phyloP scores from a whole-genome alignment of 495 filamentous ascomycete genomes.

The Hapsidospora chrysogenum region DNA sequence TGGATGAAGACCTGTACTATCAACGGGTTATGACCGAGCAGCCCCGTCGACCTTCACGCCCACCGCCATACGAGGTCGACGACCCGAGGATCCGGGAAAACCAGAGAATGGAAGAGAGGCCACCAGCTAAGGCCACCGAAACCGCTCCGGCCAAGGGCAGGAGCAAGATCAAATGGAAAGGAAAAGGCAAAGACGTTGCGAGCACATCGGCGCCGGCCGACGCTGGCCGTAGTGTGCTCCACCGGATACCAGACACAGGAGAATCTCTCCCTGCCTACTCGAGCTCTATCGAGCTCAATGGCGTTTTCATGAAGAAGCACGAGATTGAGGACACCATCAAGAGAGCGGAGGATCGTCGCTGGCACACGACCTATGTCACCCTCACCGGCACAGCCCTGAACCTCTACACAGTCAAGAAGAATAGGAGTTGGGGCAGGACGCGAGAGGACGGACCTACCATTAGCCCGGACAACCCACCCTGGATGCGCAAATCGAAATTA shows the following conservation, averaged over 20 bases:
- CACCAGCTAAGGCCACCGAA: neutral
- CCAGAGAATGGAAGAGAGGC: neutral
- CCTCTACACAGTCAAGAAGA: constrained; percentile 34
- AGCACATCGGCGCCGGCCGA: neutral
- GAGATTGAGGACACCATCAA: constrained; percentile 41
- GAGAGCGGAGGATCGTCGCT: constrained; percentile 30
- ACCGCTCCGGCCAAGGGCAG: neutral
- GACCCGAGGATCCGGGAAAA: neutral
- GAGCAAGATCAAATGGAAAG: neutral
- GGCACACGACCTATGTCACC: constrained; percentile 38
- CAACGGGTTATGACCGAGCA: constrained; percentile 2
- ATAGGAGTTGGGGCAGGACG: constrained; percentile 18
- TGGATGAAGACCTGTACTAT: constrained; percentile 8
- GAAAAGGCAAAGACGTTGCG: neutral
- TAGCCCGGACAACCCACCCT: constrained; percentile 23
- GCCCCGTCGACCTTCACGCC: constrained; percentile 1
- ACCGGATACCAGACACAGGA: too few species aligned
- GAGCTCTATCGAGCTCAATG: constrained; percentile 33
- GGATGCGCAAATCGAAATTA: constrained; percentile 24
- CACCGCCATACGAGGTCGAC: constrained; percentile 2
- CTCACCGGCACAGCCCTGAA: constrained; percentile 43
- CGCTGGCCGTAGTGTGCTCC: neutral
- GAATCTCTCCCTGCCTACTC: constrained; percentile 40
- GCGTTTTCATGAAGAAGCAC: constrained; percentile 36
- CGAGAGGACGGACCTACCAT: constrained; percentile 14